Evolutionary conservation across 2,329 filamentous ascomycete genomes (phyloP).

Genomic region (Chalaropsis thielavioides): DNA sequence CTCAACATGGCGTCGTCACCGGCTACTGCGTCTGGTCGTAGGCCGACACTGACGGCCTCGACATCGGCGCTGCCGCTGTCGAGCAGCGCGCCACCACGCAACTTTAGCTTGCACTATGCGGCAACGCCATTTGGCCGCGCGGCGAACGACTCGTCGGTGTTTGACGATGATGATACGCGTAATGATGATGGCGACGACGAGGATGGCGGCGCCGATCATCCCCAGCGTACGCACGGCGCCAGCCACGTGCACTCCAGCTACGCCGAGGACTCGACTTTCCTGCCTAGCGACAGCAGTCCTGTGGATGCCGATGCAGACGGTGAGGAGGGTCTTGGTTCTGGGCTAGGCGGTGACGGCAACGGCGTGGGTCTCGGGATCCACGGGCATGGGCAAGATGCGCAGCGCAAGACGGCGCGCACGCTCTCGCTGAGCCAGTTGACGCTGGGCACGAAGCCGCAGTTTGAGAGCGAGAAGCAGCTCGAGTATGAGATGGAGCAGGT

Average conservation of each 20-base stretch:
- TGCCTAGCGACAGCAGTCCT: constrained; percentile 11
- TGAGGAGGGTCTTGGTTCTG: neutral
- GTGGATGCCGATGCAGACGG: constrained; percentile 20
- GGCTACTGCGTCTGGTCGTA: constrained; percentile 23
- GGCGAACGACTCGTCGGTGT: neutral
- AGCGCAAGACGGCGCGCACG: constrained; percentile 44
- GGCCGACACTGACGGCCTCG: constrained; percentile 23
- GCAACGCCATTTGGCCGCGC: neutral
- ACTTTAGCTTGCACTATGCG: constrained; percentile 15
- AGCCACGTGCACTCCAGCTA: constrained; percentile 22
- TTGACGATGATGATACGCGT: neutral
- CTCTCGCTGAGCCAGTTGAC: constrained; percentile 50
- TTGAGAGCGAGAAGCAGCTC: constrained; percentile 10
- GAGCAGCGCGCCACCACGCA: constrained; percentile 30
- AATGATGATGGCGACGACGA: constrained; percentile 3
- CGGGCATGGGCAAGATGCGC: constrained; percentile 16
- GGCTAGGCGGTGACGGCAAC: neutral
- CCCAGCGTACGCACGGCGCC: constrained; percentile 23
- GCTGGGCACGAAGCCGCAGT: constrained; percentile 26
- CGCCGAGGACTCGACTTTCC: constrained; percentile 13
- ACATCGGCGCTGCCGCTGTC: constrained; percentile 22
- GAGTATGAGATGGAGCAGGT: constrained; percentile 21
- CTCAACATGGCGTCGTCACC: constrained; percentile 25
- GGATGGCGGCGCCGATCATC: constrained; percentile 17
- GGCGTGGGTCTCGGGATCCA: neutral